These are phyloP conservation scores for Dictyostelium firmibasis DNA, from an alignment of 78 protist genomes.

Conservation along the genomic window DNA sequence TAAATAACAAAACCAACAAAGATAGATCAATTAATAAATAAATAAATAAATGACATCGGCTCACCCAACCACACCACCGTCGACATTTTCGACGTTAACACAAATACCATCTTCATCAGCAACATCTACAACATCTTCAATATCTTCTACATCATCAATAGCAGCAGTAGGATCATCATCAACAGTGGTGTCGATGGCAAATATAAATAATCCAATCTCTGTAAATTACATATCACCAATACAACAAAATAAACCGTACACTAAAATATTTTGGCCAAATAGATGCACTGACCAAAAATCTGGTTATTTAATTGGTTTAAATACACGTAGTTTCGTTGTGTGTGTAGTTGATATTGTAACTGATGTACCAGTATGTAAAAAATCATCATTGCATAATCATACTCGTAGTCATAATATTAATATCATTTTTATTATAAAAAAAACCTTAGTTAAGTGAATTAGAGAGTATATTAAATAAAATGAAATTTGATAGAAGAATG, in stretches of 20 bases:
- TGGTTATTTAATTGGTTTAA: conserved; percentile 58
- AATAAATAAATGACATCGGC: not conserved
- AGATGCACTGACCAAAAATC: conserved; percentile 59
- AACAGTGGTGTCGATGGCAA: no score
- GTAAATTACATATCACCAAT: not conserved
- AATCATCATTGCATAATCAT: not conserved
- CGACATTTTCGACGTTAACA: not conserved
- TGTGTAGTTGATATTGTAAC: conserved; percentile 71
- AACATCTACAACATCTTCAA: not conserved
- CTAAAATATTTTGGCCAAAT: conserved; percentile 70
- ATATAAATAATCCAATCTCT: not conserved
- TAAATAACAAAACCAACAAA: no score
- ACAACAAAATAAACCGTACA: conserved; percentile 40
- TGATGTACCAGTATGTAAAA: conserved; percentile 40
- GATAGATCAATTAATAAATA: no score
- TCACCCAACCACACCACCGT: not conserved
- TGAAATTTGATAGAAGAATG: conserved; percentile 41
- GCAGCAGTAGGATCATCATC: no score
- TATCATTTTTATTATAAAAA: not conserved
- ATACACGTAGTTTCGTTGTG: conserved; percentile 59
- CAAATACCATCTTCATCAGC: not conserved
- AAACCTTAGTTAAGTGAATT: conserved; percentile 57
- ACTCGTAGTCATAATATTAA: not conserved
- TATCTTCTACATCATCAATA: not conserved
- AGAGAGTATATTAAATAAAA: conserved; percentile 34